Percentiles rank a stretch among this genome's conserved stretches.
Conservation (phyloP, 2,329 filamentous ascomycete species). For the Gnomoniopsis smithogilvyi region DNA sequence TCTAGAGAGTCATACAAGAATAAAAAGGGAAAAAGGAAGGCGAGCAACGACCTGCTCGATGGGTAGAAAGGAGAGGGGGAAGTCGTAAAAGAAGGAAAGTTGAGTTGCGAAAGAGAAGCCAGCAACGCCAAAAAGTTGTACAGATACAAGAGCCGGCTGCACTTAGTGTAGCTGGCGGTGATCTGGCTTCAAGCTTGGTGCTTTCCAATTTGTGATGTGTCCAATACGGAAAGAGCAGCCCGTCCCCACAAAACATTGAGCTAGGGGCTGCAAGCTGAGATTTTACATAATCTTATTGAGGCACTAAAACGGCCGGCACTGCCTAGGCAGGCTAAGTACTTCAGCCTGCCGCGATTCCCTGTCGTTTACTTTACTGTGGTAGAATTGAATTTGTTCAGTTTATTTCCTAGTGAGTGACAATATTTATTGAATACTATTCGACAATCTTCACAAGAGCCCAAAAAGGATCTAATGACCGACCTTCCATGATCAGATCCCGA, state of each 20-base stretch:
- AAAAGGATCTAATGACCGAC: too few relatives aligned
- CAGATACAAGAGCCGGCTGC: not conserved
- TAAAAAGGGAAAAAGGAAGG: slow-evolving; percentile 28
- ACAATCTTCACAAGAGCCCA: too few relatives aligned
- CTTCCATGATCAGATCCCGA: slow-evolving; percentile 6
- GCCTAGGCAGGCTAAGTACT: too few relatives aligned
- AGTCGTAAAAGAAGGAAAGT: slow-evolving; percentile 20
- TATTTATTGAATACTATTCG: too few relatives aligned
- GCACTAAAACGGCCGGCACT: not conserved
- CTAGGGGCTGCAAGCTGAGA: not conserved
- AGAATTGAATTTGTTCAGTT: not conserved
- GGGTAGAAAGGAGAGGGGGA: slow-evolving; percentile 9
- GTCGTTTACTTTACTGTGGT: too few relatives aligned
- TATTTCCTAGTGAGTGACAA: not conserved
- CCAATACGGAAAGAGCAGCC: slow-evolving; percentile 18
- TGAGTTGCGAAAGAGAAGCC: slow-evolving; percentile 14
- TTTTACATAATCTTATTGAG: not conserved
- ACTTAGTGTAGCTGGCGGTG: slow-evolving; percentile 12
- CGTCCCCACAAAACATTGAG: not conserved
- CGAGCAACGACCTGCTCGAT: slow-evolving; percentile 29
- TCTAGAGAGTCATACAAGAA: slow-evolving; percentile 22
- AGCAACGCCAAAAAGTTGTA: slow-evolving; percentile 5
- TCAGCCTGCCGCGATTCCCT: too few relatives aligned
- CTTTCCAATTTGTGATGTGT: slow-evolving; percentile 24
- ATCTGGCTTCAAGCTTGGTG: slow-evolving; percentile 26